phyloP scores from a whole-genome alignment of 768 basidiomycete genomes.

The Imleria badia region DNA sequence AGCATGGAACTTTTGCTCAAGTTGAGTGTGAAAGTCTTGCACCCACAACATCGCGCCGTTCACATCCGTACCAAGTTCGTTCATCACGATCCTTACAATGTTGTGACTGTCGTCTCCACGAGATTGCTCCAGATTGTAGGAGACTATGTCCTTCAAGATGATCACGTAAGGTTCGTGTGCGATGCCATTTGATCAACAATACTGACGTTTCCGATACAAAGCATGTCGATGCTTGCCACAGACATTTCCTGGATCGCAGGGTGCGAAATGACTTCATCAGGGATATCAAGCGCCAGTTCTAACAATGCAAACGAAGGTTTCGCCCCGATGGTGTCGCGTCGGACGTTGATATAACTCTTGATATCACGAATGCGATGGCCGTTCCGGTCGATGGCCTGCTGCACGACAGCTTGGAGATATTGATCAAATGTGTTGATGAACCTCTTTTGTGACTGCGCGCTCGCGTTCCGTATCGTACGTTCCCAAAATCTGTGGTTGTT shows the following conservation, averaged over 20 bases:
- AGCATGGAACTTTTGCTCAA: slow-evolving; percentile 5
- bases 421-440: slow-evolving; percentile 1
- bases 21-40: slow-evolving; percentile 5
- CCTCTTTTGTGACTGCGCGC: slow-evolving; percentile 1
- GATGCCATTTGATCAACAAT: neutral
- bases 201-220: slow-evolving; percentile 38
- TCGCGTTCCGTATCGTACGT: slow-evolving; percentile 1
- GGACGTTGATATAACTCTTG: slow-evolving; percentile 40
- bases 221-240: slow-evolving; percentile 32
- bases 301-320: slow-evolving; percentile 1
- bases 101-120: slow-evolving; percentile 33
- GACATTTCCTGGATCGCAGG: slow-evolving; percentile 35
- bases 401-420: slow-evolving; percentile 2
- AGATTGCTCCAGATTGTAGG: slow-evolving; percentile 36
- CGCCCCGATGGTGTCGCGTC: slow-evolving; percentile 34
- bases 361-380: slow-evolving; percentile 33
- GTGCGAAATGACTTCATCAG: slow-evolving; percentile 42
- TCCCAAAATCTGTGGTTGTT: slow-evolving; percentile 19
- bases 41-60: slow-evolving; percentile 19
- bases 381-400: slow-evolving; percentile 5
- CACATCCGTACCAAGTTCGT: slow-evolving; percentile 27
- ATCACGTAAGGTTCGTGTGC: neutral
- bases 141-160: slow-evolving; percentile 25
- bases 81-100: slow-evolving; percentile 51
- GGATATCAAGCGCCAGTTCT: slow-evolving; percentile 33